These are phyloP conservation scores for Oleoguttula mirabilis DNA, from an alignment of 495 filamentous ascomycete genomes.

Conservation along the genomic window DNA sequence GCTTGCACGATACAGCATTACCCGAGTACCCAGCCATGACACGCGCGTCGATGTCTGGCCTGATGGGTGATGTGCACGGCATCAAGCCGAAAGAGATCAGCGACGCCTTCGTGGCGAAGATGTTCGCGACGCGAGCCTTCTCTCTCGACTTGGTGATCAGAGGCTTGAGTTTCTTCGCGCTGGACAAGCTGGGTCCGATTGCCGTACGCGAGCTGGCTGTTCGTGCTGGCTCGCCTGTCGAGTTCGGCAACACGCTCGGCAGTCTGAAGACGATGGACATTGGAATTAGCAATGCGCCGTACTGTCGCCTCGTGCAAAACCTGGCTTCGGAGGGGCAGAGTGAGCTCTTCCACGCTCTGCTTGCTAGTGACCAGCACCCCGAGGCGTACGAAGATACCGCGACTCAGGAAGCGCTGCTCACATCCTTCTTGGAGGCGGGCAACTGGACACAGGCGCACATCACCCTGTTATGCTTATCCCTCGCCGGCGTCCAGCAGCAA, in stretches of 20 bases:
- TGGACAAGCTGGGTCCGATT: slow-evolving; percentile 55
- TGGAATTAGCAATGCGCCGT: slow-evolving; percentile 45
- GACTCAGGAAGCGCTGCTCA: slow-evolving; percentile 46
- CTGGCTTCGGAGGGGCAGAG: slow-evolving; percentile 44
- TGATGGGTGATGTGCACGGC: slow-evolving; percentile 35
- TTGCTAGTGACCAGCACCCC: slow-evolving; percentile 63
- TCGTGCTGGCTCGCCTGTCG: slow-evolving; percentile 41
- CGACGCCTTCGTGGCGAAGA: slow-evolving; percentile 54
- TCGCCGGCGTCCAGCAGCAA: slow-evolving; percentile 18
- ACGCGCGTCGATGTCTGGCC: slow-evolving; percentile 27
- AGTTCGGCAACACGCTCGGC: slow-evolving; percentile 43
- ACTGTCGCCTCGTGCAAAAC: slow-evolving; percentile 44
- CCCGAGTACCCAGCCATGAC: slow-evolving; percentile 2
- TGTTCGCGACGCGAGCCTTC: slow-evolving; percentile 60
- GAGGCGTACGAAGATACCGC: slow-evolving; percentile 54
- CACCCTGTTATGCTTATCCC: slow-evolving; percentile 39
- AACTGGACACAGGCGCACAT: slow-evolving; percentile 44
- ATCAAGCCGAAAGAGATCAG: slow-evolving; percentile 40
- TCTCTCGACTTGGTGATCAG: slow-evolving; percentile 52
- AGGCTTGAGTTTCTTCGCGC: slow-evolving; percentile 50
- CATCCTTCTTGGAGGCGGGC: slow-evolving; percentile 36
- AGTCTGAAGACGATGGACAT: slow-evolving; percentile 47
- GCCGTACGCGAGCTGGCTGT: slow-evolving; percentile 59
- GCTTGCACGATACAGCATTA: neutral
- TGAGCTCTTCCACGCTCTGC: slow-evolving; percentile 45